Evolutionary conservation across 1,284 basidiomycete genomes (phyloP), one percentile per base, ranked within the genome.

Genomic region (Malassezia sp.): DNA sequence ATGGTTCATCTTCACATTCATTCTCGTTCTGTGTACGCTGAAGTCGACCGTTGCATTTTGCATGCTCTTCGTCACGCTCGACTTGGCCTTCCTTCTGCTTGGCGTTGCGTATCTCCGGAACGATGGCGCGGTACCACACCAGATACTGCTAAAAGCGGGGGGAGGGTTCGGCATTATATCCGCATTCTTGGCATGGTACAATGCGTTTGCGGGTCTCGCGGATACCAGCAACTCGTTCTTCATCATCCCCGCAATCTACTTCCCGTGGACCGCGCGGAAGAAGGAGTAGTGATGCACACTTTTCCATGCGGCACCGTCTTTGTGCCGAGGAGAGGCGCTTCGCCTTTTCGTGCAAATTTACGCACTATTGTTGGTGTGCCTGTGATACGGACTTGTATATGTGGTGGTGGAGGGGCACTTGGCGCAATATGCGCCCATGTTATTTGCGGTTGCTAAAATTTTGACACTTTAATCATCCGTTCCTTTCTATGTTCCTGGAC

Each of bases 31-130:
- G 12, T 59, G 58, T 22, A 57, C 55, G 8, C 53, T 65, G 48
- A 45, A 61, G 15, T 59, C 59, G 4, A 59, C 56, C 9, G 53
- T 63, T 14, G 63, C 52, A 17, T 51, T 69, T 27, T 59, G 80
- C 33, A 61, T 75, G 3, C 75, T 91, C 22, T 84, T 95, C 73
- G 75, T 78, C 67, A 79, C 79, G 74, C 77, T 93, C 5, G 75
- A 79, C 23, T 54, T 77, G 28, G 75, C 74, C 9, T 77, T 77
- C 69, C 61, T 73, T 41, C 52, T 75, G 1, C 56, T 60, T 38
- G 74, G 54, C 50, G 56, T 70, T 23, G 46, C 53, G 18, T 56
- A 61, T 35, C 44, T 65, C 18, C 20, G 11, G 21, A 54, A 59
- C 33, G 60, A 34, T 29, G 55, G 5, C 55, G 56, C 21, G 30